Evolutionary conservation across 2,329 filamentous ascomycete species (phyloP).

Genomic region (Cytospora paraplurivora): DNA sequence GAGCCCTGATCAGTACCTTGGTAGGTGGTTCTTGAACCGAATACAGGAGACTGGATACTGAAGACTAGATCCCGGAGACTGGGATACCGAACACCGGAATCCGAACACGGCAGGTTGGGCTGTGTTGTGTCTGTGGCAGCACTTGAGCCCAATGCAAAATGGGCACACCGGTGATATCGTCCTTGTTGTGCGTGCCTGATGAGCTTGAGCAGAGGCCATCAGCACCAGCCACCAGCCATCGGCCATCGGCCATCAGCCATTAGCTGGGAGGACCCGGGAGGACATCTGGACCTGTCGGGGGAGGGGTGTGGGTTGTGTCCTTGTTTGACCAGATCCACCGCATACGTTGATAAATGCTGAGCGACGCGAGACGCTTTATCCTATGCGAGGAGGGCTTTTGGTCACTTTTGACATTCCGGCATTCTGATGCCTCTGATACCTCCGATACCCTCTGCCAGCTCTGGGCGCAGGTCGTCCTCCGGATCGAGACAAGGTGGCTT

Average conservation of each 20-base stretch:
- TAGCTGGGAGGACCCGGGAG: no score
- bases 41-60: neutral
- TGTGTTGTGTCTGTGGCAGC: neutral
- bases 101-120: neutral
- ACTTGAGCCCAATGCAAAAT: neutral
- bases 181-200: neutral
- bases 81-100: neutral
- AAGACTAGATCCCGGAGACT: neutral
- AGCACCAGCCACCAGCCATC: neutral
- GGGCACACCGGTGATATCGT: neutral
- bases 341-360: neutral
- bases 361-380: conserved; percentile 8
- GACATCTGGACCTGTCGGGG: conserved; percentile 10
- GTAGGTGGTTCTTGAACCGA: no score
- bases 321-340: conserved; percentile 3
- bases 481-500: neutral
- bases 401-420: no score
- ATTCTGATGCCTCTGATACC: no score
- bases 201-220: neutral
- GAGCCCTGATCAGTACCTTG: neutral
- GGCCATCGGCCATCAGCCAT: no score
- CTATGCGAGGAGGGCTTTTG: no score
- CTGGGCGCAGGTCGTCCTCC: no score
- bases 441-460: no score
- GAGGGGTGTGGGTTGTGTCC: no score